phyloP scores from a whole-genome alignment of 495 filamentous ascomycete species.

The Lichina pygmaea region DNA sequence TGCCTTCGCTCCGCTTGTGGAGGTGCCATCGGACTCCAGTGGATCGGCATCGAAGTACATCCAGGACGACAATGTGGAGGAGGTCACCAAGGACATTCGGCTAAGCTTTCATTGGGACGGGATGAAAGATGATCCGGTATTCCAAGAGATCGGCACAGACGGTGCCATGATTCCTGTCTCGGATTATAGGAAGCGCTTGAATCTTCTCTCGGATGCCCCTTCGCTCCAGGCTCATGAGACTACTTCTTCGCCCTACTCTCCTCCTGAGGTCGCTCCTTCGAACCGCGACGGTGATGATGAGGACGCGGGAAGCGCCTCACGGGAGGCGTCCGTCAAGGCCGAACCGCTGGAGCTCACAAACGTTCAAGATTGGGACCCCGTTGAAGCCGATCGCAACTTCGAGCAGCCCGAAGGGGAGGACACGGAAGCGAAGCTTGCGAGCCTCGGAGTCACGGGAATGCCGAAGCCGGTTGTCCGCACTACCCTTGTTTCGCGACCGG shows the following conservation, averaged over 20 bases:
- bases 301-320: not conserved
- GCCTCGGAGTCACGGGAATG: constrained; percentile 2
- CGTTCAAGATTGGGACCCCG: not conserved
- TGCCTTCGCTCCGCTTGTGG: constrained; percentile 17
- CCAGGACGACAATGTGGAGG: constrained; percentile 17
- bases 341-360: not conserved
- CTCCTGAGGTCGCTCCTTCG: not conserved
- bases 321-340: constrained; percentile 1
- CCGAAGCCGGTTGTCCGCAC: constrained; percentile 1
- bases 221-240: not conserved
- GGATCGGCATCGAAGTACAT: constrained; percentile 20
- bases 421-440: constrained; percentile 2
- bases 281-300: not conserved
- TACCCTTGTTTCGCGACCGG: not conserved
- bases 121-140: constrained; percentile 20
- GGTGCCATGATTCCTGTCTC: constrained; percentile 6
- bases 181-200: not conserved
- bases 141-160: constrained; percentile 12
- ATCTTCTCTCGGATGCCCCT: not conserved
- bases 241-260: not conserved
- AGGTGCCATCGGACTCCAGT: constrained; percentile 12
- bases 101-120: constrained; percentile 16
- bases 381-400: not conserved
- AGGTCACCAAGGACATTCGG: constrained; percentile 17
- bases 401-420: not conserved